Evolutionary conservation across 2,329 filamentous ascomycete genomes (phyloP).

Genomic region (Sporothrix humicola): DNA sequence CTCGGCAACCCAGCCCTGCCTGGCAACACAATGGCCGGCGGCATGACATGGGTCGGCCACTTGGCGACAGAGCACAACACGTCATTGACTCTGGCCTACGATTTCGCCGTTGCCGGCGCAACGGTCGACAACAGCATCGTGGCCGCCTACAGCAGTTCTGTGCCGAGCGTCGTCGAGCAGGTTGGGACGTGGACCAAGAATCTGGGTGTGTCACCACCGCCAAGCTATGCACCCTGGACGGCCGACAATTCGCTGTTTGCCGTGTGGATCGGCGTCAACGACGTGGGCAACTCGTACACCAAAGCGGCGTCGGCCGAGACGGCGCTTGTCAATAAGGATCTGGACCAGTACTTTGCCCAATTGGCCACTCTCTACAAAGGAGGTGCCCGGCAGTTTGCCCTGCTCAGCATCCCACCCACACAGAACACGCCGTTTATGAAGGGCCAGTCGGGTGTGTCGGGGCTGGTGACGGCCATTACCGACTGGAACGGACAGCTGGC

Average conservation of each 20-base stretch:
- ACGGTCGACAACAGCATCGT: constrained; percentile 1
- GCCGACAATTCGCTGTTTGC: constrained; percentile 3
- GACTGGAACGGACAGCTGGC: constrained; percentile 34
- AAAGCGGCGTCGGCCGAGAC: constrained; percentile 46
- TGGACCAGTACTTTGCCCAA: constrained; percentile 52
- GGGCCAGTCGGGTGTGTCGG: constrained; percentile 14
- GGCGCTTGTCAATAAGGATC: constrained; percentile 46
- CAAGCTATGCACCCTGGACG: not conserved
- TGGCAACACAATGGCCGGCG: not conserved
- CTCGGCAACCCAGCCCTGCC: not conserved
- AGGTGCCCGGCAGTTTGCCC: not conserved
- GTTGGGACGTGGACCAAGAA: constrained; percentile 3
- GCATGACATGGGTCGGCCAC: not conserved
- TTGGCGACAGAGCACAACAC: constrained; percentile 3
- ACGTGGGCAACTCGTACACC: constrained; percentile 59
- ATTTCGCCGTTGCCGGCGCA: not conserved
- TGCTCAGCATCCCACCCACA: not conserved
- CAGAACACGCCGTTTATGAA: not conserved
- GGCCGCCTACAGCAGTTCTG: not conserved
- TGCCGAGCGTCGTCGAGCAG: not conserved
- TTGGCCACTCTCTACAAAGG: constrained; percentile 51
- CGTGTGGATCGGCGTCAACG: constrained; percentile 55
- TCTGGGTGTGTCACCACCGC: not conserved
- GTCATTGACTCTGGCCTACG: not conserved
- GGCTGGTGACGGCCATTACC: constrained; percentile 30